Base-by-base conservation (phyloP, 768 basidiomycete genomes). In the Kwoniella shandongensis region DNA sequence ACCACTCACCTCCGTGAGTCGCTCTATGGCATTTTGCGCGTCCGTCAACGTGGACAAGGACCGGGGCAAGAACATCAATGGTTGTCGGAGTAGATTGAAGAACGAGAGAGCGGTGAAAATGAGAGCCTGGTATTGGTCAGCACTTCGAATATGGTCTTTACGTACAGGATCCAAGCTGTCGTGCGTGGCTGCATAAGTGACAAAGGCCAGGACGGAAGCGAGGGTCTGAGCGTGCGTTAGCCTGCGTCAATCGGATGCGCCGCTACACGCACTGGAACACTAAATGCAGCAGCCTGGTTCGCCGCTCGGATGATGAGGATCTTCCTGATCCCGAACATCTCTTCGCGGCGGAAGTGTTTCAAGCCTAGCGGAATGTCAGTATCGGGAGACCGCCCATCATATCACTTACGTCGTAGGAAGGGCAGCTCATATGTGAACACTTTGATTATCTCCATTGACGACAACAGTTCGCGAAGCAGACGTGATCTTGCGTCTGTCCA, bases 341-440 rank as follows among this genome's bases (percentile, higher is more conserved):
- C 87, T 25, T 80, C 77, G 20, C 78, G 75, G 26, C 86, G 80
- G 29, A 82, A 81, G 11, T 79, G 77, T 48, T 78, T 80, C 23
- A 87, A 83, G 15, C 83, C 85, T 86, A 54, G 7, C 38, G 35
- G 36, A 29, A 27, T 36, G 44, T 40, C 20, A 62, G 38, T 13
- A 32, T 32, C 32, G 32, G 13, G 32, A 32, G 7, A 32, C n/a
- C 25, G n/a, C 18, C 0, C 7, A 35, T 4, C n/a, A 22, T 27
- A 47, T 22, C 4, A 75, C 81, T 72, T 58, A 86, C 86, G 79
- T 59, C 83, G 79, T 41, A 87, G 73, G 74, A 87, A 88, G 0
- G 86, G 85, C 1, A 79, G 62, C 75, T 88, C 87, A 61, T 87
- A 88, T 25, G 83, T 85, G 70, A 88, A 88, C 65, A 85, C 86